phyloP scores from a whole-genome alignment of 2,329 filamentous ascomycete genomes.

The Pyrenophora graminea region DNA sequence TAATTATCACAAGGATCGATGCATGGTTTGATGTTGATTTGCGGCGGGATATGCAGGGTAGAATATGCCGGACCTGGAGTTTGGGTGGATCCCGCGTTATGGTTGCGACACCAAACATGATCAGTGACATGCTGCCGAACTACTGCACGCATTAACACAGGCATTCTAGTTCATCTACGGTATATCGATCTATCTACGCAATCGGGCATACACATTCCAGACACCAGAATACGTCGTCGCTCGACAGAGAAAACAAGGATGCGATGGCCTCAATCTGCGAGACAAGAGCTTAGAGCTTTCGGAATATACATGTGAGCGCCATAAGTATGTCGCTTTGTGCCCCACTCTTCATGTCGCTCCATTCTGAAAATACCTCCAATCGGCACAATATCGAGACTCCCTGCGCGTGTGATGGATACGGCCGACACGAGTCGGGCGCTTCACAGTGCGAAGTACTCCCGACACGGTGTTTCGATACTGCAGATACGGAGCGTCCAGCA shows the following conservation, averaged over 20 bases:
- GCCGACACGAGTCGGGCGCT: constrained; percentile 5
- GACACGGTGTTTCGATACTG: constrained; percentile 13
- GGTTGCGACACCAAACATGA: too few relatives aligned
- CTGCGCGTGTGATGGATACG: constrained; percentile 12
- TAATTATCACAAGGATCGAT: background rate
- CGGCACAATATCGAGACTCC: constrained; percentile 3
- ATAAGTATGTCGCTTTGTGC: too few relatives aligned
- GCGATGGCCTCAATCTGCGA: constrained; percentile 18
- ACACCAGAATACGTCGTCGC: constrained; percentile 18
- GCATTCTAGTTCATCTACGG: constrained; percentile 10
- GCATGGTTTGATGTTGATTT: background rate
- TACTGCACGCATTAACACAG: constrained; percentile 1
- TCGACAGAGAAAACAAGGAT: constrained; percentile 25
- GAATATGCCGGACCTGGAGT: too few relatives aligned
- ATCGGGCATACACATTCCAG: constrained; percentile 16
- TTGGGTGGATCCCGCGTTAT: too few relatives aligned
- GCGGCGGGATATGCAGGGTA: background rate
- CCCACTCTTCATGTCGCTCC: constrained; percentile 9
- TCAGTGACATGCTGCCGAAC: background rate
- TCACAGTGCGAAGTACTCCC: constrained; percentile 12
- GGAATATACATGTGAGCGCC: constrained; percentile 22
- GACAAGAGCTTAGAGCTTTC: constrained; percentile 18
- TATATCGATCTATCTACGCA: background rate
- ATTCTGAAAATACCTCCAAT: constrained; percentile 14
- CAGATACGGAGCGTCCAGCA: constrained; percentile 19